Conservation (phyloP, 2,329 filamentous ascomycete genomes). For the Arthrocladium fulminans region DNA sequence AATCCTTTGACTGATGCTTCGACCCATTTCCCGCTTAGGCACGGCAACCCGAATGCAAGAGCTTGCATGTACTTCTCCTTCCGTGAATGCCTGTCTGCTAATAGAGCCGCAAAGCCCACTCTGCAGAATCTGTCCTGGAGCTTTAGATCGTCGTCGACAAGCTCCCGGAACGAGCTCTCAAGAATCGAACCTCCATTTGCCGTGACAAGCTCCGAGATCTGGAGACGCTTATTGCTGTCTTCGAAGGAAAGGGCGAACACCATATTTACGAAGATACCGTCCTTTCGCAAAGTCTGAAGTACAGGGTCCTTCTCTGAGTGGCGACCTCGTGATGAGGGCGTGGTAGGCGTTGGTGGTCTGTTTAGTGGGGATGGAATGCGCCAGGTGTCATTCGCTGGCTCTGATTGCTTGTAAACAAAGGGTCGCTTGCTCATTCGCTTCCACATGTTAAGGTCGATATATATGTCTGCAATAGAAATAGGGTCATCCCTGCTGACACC, state of each 20-base stretch:
- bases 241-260: conserved; percentile 75
- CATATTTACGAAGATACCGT: conserved; percentile 66
- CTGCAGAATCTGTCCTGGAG: conserved; percentile 47
- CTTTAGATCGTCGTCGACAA: conserved; percentile 53
- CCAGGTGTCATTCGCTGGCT: conserved; percentile 17
- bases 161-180: conserved; percentile 65
- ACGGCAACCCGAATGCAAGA: conserved; percentile 78
- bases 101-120: conserved; percentile 71
- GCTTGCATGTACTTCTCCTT: conserved; percentile 93
- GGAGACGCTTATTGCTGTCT: conserved; percentile 47
- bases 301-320: conserved; percentile 12
- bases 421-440: conserved; percentile 35
- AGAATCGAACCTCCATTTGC: conserved; percentile 66
- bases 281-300: conserved; percentile 13
- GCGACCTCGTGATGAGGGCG: conserved; percentile 44
- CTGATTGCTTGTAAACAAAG: conserved; percentile 25
- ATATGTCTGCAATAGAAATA: conserved; percentile 38
- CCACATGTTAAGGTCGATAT: conserved; percentile 40
- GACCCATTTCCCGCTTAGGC: conserved; percentile 74
- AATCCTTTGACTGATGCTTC: conserved; percentile 57
- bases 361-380: conserved; percentile 32
- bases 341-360: conserved; percentile 33
- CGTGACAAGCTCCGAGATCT: conserved; percentile 54
- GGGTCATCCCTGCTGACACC: conserved; percentile 24
- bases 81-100: conserved; percentile 76